Percentiles rank a stretch among this genome's conserved stretches.
Evolutionary conservation across 192 early-diverging fungal species (phyloP).

Genomic region (Dispira simplex): DNA sequence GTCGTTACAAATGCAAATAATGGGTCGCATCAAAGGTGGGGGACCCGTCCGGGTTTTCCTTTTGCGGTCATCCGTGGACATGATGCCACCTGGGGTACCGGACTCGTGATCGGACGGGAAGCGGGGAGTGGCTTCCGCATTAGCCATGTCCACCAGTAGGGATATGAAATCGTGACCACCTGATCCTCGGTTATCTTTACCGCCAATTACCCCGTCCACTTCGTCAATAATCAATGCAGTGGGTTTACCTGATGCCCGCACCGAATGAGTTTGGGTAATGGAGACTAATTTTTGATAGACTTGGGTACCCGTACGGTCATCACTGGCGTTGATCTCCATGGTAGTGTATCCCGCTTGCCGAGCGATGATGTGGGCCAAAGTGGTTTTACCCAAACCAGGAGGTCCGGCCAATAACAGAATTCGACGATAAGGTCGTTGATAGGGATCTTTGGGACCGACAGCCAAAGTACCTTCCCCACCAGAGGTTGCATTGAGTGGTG

Average conservation of each 20-base stretch:
- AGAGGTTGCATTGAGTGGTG: no score
- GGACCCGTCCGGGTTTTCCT: slow-evolving; percentile 7
- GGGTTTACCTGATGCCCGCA: slow-evolving; percentile 45
- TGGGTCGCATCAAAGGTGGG: slow-evolving; percentile 61
- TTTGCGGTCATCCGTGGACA: not conserved
- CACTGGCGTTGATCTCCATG: slow-evolving; percentile 93
- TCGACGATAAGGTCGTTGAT: slow-evolving; percentile 23
- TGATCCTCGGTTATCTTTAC: slow-evolving; percentile 26
- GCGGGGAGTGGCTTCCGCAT: slow-evolving; percentile 15
- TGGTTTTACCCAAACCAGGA: slow-evolving; percentile 93
- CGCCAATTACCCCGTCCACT: slow-evolving; percentile 75
- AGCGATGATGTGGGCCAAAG: slow-evolving; percentile 85
- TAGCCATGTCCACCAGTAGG: slow-evolving; percentile 51
- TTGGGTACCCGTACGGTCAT: slow-evolving; percentile 74
- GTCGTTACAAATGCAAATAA: slow-evolving; percentile 99
- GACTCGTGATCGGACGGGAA: not conserved
- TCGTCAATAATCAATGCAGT: slow-evolving; percentile 87
- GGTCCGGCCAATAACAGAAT: slow-evolving; percentile 73
- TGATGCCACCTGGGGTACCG: not conserved
- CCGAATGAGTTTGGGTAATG: slow-evolving; percentile 62
- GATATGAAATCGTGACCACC: slow-evolving; percentile 48
- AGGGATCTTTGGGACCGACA: slow-evolving; percentile 13
- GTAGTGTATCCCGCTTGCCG: slow-evolving; percentile 80
- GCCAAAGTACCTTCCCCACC: no score
- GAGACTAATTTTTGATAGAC: slow-evolving; percentile 58